Evolutionary conservation across 1,139 yeast species (phyloP).

Genomic region (Magnusiomyces tetraspermus): DNA sequence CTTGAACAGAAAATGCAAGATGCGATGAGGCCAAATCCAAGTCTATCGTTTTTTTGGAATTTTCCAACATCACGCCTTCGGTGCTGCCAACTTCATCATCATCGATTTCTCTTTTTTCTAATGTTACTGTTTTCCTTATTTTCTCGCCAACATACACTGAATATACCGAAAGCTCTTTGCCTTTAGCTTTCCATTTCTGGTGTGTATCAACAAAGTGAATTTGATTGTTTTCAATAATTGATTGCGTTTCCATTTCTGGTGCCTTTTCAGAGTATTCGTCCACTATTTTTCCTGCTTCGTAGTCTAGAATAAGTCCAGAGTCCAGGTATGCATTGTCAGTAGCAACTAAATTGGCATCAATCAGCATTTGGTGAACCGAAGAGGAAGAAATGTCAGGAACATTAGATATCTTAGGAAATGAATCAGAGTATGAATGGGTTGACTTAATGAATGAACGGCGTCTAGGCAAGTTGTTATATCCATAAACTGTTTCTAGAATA

Average conservation of each 20-base stretch:
- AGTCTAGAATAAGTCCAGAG: conserved; percentile 8
- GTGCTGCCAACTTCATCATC: neutral
- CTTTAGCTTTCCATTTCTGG: conserved; percentile 1
- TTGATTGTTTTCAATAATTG: neutral
- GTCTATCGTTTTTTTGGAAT: neutral
- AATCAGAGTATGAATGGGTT: no score
- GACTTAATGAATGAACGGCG: neutral
- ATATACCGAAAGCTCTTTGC: neutral
- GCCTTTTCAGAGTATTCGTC: conserved; percentile 6
- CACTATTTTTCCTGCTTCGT: conserved; percentile 1
- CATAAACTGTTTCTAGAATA: conserved; percentile 4
- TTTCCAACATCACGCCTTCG: neutral
- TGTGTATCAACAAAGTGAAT: neutral
- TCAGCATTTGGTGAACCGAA: conserved; percentile 9
- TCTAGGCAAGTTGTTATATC: neutral
- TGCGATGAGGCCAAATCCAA: neutral
- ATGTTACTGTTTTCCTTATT: neutral
- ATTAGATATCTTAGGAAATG: conserved; percentile 1
- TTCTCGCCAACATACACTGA: neutral
- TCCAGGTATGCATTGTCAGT: conserved; percentile 11
- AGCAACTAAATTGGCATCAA: conserved; percentile 7
- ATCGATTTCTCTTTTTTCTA: neutral
- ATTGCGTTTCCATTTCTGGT: neutral
- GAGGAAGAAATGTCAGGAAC: neutral
- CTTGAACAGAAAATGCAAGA: conserved; percentile 14